phyloP scores from a whole-genome alignment of 768 basidiomycete species.

The Mycena metata region DNA sequence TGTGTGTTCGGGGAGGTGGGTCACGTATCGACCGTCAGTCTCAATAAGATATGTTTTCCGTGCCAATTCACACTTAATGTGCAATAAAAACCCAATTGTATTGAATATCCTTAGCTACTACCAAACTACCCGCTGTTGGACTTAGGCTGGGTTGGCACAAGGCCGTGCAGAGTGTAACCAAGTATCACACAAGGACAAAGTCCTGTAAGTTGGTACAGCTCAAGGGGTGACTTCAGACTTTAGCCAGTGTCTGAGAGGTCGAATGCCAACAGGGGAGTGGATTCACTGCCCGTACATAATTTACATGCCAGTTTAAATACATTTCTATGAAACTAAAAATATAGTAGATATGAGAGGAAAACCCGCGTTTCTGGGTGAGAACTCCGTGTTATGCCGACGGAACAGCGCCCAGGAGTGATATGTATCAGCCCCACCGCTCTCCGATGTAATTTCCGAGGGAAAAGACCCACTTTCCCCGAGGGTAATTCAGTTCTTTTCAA shows the following conservation, averaged over 20 bases:
- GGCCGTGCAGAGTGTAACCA: not conserved
- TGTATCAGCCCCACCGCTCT: slow-evolving; percentile 5
- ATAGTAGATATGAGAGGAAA: slow-evolving; percentile 2
- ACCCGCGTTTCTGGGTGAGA: not conserved
- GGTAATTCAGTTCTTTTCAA: not conserved
- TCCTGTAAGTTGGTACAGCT: not conserved
- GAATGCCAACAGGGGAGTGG: slow-evolving; percentile 13
- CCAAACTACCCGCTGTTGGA: not conserved
- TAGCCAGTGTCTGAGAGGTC: slow-evolving; percentile 6
- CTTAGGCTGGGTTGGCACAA: not conserved
- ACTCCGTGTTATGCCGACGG: not conserved
- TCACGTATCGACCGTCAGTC: not conserved
- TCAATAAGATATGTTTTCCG: not conserved
- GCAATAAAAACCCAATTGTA: too few relatives aligned
- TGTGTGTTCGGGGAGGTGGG: too few relatives aligned
- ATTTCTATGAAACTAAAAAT: not conserved
- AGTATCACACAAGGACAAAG: not conserved
- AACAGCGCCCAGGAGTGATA: slow-evolving; percentile 13
- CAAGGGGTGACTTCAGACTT: not conserved
- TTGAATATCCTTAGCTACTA: too few relatives aligned
- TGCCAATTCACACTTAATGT: not conserved
- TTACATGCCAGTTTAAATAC: slow-evolving; percentile 2
- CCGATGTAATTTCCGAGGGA: slow-evolving; percentile 7
- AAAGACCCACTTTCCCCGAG: slow-evolving; percentile 5
- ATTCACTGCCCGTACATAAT: slow-evolving; percentile 1